phyloP scores from a whole-genome alignment of 805 yeast genomes.

The Wickerhamiella spandovensis region DNA sequence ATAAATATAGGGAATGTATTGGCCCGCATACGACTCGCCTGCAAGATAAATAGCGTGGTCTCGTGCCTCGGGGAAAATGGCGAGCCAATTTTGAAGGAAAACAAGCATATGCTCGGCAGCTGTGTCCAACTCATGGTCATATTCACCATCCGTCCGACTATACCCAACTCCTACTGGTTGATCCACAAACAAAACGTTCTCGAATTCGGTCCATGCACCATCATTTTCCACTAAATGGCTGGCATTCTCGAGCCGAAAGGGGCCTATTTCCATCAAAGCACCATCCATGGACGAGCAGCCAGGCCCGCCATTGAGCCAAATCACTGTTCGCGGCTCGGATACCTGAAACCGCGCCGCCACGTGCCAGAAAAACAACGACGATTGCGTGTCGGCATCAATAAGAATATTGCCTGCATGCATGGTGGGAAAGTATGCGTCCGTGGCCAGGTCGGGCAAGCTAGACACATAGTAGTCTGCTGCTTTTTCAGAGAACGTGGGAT shows the following conservation, averaged over 20 bases:
- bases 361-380: constrained; percentile 69
- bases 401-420: constrained; percentile 51
- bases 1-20: constrained; percentile 83
- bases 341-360: constrained; percentile 28
- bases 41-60: constrained; percentile 59
- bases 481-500: neutral
- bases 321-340: constrained; percentile 26
- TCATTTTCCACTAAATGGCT: constrained; percentile 36
- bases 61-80: constrained; percentile 58
- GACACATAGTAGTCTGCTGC: constrained; percentile 19
- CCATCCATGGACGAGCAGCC: constrained; percentile 99
- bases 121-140: constrained; percentile 24
- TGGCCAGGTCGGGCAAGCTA: constrained; percentile 23
- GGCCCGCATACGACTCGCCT: constrained; percentile 97
- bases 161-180: constrained; percentile 95
- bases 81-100: constrained; percentile 55
- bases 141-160: constrained; percentile 40
- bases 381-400: constrained; percentile 37
- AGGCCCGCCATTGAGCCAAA: constrained; percentile 98
- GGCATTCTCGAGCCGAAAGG: constrained; percentile 47
- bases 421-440: constrained; percentile 22
- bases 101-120: constrained; percentile 49
- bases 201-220: constrained; percentile 75
- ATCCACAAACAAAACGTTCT: constrained; percentile 75
- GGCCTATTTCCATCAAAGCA: constrained; percentile 84